Conservation (phyloP, 257 asterid genomes). For the Prunella vulgaris region DNA sequence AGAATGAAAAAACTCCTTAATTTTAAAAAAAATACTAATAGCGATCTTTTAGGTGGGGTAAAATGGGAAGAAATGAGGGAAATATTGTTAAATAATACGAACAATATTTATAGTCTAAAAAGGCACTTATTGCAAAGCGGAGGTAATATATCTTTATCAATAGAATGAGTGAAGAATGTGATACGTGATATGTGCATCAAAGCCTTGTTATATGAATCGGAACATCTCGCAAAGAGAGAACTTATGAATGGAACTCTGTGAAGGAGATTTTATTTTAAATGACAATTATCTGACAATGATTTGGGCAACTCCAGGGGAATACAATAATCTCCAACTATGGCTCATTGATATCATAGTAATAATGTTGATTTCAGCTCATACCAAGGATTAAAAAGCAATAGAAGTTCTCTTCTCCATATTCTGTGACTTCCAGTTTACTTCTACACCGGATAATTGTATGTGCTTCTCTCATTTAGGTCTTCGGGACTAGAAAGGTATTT, state of each 20-base stretch:
- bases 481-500: constrained; percentile 52
- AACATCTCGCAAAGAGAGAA: neutral
- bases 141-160: neutral
- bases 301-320: neutral
- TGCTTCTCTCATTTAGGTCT: constrained; percentile 43
- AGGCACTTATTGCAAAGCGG: too few relatives aligned
- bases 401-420: neutral
- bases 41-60: too few relatives aligned
- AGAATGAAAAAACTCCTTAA: too few relatives aligned
- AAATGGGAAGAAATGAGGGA: too few relatives aligned
- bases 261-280: neutral
- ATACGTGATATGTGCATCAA: neutral
- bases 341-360: neutral
- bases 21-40: too few relatives aligned
- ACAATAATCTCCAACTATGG: neutral
- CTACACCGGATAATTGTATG: neutral
- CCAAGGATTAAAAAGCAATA: neutral
- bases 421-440: constrained; percentile 3
- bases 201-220: neutral
- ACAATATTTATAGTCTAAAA: too few relatives aligned
- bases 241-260: neutral
- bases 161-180: neutral
- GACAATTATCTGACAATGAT: neutral
- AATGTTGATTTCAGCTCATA: neutral
- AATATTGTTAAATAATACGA: too few relatives aligned